phyloP scores from a whole-genome alignment of 78 protist species.

The Cavenderia fasciculata region DNA sequence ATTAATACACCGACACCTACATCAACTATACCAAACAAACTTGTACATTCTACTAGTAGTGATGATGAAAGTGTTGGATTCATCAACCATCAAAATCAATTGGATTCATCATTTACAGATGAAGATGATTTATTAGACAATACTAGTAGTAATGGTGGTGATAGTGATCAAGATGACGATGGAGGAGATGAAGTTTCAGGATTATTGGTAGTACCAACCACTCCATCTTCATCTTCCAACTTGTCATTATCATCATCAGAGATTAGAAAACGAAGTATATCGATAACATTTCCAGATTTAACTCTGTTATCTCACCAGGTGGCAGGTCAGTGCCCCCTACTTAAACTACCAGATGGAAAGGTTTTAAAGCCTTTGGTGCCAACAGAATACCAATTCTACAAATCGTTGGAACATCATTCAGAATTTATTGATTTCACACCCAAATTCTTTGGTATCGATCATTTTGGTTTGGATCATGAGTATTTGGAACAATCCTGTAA shows the following conservation, averaged over 20 bases:
- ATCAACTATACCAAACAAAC: no score
- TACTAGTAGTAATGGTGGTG: constrained; percentile 14
- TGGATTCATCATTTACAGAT: not conserved
- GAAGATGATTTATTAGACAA: not conserved
- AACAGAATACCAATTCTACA: constrained; percentile 58
- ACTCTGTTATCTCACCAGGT: constrained; percentile 57
- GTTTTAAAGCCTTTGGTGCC: constrained; percentile 60
- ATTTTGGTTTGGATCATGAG: constrained; percentile 32
- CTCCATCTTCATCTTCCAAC: not conserved
- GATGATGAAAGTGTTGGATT: no score
- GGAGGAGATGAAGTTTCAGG: not conserved
- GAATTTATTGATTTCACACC: constrained; percentile 69
- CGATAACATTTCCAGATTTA: constrained; percentile 47
- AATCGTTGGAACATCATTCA: constrained; percentile 38
- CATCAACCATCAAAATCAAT: not conserved
- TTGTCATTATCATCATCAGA: not conserved
- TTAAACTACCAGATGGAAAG: constrained; percentile 70
- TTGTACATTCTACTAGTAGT: no score
- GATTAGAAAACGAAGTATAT: constrained; percentile 46
- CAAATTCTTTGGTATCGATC: constrained; percentile 62
- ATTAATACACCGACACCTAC: not conserved
- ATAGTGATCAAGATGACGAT: not conserved
- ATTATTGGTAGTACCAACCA: not conserved
- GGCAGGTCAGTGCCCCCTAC: constrained; percentile 73
- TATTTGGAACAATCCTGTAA: constrained; percentile 49